Conservation (phyloP, 768 basidiomycete species). For the Mycena galopus region DNA sequence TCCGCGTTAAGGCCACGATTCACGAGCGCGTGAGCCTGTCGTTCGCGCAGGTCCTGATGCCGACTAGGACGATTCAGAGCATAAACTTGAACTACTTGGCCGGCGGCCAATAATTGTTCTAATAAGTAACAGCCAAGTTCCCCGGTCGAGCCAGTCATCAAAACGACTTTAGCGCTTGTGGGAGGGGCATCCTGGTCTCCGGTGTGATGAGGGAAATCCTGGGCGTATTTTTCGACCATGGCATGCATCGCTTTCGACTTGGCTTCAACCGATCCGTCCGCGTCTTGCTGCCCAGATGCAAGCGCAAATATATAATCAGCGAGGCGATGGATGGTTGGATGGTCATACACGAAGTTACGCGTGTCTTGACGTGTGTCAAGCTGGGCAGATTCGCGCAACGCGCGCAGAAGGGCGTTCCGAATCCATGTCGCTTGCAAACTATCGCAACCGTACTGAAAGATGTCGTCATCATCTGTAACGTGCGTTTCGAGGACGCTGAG, state of each 20-base stretch:
- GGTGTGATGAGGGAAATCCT: slow-evolving; percentile 29
- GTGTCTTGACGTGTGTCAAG: slow-evolving; percentile 39
- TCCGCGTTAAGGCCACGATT: slow-evolving; percentile 47
- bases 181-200: neutral
- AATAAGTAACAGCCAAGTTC: slow-evolving; percentile 48
- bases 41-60: slow-evolving; percentile 36
- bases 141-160: slow-evolving; percentile 53
- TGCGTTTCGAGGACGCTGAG: slow-evolving; percentile 44
- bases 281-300: slow-evolving; percentile 3
- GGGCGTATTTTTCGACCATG: slow-evolving; percentile 29
- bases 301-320: slow-evolving; percentile 10
- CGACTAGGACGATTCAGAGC: slow-evolving; percentile 43
- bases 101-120: slow-evolving; percentile 36
- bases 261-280: neutral
- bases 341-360: slow-evolving; percentile 50
- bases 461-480: slow-evolving; percentile 48
- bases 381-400: slow-evolving; percentile 44
- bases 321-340: slow-evolving; percentile 49
- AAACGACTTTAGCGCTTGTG: slow-evolving; percentile 33
- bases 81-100: slow-evolving; percentile 40
- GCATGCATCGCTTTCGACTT: slow-evolving; percentile 32
- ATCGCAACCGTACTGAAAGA: slow-evolving; percentile 58
- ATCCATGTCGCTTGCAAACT: slow-evolving; percentile 59
- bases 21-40: slow-evolving; percentile 44
- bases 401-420: slow-evolving; percentile 52